Evolutionary conservation across 805 yeast genomes (phyloP).

Genomic region (Suhomyces faveliae): DNA sequence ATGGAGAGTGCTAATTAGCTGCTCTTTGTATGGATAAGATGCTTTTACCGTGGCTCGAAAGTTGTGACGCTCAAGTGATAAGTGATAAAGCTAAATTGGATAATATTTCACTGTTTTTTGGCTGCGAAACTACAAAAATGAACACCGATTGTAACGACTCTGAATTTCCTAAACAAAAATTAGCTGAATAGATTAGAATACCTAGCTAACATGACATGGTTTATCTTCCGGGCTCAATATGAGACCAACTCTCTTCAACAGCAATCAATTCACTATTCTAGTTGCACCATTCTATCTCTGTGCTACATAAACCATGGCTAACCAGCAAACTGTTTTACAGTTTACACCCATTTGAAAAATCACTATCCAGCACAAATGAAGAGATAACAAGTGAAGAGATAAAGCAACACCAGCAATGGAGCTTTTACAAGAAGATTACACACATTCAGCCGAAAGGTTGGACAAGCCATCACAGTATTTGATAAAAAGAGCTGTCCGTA

Average conservation of each 20-base stretch:
- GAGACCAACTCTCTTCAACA: not conserved
- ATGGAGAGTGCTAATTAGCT: not conserved
- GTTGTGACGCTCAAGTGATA: not conserved
- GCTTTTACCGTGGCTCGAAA: not conserved
- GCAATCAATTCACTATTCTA: not conserved
- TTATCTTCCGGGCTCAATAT: not conserved
- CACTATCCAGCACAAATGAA: not conserved
- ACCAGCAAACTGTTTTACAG: not conserved
- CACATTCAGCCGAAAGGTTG: constrained; percentile 62
- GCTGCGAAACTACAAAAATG: not conserved
- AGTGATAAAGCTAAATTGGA: not conserved
- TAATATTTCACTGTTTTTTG: not conserved
- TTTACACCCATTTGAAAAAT: not conserved
- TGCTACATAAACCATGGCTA: not conserved
- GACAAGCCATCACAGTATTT: constrained; percentile 73
- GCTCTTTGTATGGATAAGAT: not conserved
- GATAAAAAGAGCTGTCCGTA: constrained; percentile 60
- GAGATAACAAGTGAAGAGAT: not conserved
- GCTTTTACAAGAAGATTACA: constrained; percentile 46
- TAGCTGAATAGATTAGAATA: too few species aligned
- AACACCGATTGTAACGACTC: not conserved
- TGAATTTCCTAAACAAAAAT: too few species aligned
- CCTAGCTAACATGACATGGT: not conserved
- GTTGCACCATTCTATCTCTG: not conserved
- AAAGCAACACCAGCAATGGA: constrained; percentile 30